Evolutionary conservation across 371 early-diverging fungal genomes (phyloP).

Genomic region (Amoeboaphelidium protococcarum): DNA sequence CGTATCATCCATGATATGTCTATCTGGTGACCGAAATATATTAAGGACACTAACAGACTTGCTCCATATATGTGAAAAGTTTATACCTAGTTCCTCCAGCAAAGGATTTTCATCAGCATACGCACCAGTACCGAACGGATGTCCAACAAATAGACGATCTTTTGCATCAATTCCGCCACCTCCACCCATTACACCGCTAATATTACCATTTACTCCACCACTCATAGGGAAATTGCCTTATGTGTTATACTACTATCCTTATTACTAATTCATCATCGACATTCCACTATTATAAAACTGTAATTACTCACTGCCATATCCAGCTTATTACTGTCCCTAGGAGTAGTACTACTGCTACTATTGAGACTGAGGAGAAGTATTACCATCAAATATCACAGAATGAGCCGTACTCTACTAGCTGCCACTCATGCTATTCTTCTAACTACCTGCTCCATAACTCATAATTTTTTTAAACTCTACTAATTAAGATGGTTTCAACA

Average conservation of each 20-base stretch:
- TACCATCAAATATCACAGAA: neutral
- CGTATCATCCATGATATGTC: slow-evolving; percentile 51
- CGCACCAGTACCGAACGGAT: slow-evolving; percentile 43
- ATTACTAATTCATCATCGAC: too few relatives aligned
- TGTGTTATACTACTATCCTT: too few relatives aligned
- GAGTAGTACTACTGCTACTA: neutral
- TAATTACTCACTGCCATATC: neutral
- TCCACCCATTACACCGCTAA: neutral
- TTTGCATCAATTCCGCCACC: neutral
- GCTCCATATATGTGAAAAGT: slow-evolving; percentile 55
- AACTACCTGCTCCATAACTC: too few relatives aligned
- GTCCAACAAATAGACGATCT: neutral
- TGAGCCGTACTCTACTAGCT: neutral
- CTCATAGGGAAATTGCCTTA: neutral
- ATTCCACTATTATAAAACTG: neutral
- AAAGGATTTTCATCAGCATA: slow-evolving; percentile 63
- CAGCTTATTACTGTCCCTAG: neutral
- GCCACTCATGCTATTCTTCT: neutral
- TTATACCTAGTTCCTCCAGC: slow-evolving; percentile 68
- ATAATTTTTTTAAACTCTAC: too few relatives aligned
- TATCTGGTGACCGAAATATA: slow-evolving; percentile 59
- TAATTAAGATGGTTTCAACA: too few relatives aligned
- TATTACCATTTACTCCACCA: neutral
- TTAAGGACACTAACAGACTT: slow-evolving; percentile 64
- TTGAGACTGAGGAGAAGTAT: neutral